Percentiles rank a stretch among this genome's conserved stretches.
These are phyloP conservation scores for Ustilago lituana DNA, from an alignment of 1,284 basidiomycete genomes.

Conservation along the genomic window DNA sequence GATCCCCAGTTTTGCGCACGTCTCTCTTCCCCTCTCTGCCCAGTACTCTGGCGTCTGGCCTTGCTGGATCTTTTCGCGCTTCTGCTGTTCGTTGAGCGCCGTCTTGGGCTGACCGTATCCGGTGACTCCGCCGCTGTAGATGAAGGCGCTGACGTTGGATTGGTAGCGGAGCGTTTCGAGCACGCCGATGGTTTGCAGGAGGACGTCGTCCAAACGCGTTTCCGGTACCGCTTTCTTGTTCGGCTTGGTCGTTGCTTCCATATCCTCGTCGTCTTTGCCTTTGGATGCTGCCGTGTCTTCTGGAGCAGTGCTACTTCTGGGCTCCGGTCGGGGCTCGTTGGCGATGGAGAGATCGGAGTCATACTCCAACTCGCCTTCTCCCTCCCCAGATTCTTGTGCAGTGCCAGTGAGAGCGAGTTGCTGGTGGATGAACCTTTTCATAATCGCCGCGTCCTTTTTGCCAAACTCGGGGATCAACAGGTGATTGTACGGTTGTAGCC, in stretches of 20 bases:
- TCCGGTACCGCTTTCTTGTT: constrained; percentile 24
- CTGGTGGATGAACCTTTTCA: constrained; percentile 27
- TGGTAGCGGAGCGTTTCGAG: constrained; percentile 55
- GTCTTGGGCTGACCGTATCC: constrained; percentile 24
- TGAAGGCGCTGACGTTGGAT: constrained; percentile 53
- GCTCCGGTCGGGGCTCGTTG: constrained; percentile 3
- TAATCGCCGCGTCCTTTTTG: constrained; percentile 21
- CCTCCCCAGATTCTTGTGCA: constrained; percentile 4
- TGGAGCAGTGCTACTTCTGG: neutral
- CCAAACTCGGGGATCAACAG: constrained; percentile 59
- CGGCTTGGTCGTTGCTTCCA: neutral
- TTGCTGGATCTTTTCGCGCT: neutral
- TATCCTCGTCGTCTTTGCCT: neutral
- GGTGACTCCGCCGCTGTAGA: constrained; percentile 42
- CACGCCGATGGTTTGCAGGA: constrained; percentile 63
- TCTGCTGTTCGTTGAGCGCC: constrained; percentile 10
- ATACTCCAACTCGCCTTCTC: constrained; percentile 23
- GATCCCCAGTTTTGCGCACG: constrained; percentile 34
- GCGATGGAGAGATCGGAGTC: constrained; percentile 30
- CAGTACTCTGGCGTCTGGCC: constrained; percentile 32
- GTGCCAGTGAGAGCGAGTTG: neutral
- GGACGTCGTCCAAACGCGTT: constrained; percentile 50
- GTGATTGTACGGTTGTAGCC: constrained; percentile 75
- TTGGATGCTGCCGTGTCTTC: too few relatives aligned
- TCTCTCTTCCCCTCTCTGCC: constrained; percentile 21